Evolutionary conservation across 1,139 yeast species (phyloP).

Genomic region (Yamadazyma siamensis): DNA sequence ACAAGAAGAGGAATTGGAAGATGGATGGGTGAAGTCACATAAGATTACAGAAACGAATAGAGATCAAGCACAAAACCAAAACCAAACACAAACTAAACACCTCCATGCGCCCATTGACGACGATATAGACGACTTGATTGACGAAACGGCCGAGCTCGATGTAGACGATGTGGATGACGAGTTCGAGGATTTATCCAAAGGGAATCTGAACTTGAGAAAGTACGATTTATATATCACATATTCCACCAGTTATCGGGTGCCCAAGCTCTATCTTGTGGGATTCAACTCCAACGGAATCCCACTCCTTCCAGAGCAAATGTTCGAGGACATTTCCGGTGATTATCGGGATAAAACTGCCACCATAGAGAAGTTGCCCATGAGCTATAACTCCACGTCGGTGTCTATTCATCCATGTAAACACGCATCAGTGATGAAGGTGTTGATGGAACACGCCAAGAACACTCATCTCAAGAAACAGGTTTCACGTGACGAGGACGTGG

Average conservation of each 20-base stretch:
- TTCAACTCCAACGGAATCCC: slow-evolving; percentile 83
- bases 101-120: slow-evolving; percentile 14
- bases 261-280: slow-evolving; percentile 90
- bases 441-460: slow-evolving; percentile 55
- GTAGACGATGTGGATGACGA: slow-evolving; percentile 20
- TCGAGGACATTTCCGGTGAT: slow-evolving; percentile 88
- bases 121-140: slow-evolving; percentile 40
- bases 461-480: slow-evolving; percentile 25
- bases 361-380: slow-evolving; percentile 87
- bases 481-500: slow-evolving; percentile 9
- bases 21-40: slow-evolving; percentile 56
- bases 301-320: slow-evolving; percentile 83
- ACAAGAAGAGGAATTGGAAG: slow-evolving; percentile 40
- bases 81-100: too few relatives aligned
- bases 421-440: slow-evolving; percentile 87
- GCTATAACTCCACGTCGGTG: slow-evolving; percentile 73
- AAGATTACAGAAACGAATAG: slow-evolving; percentile 9
- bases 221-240: slow-evolving; percentile 89
- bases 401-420: slow-evolving; percentile 97
- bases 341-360: slow-evolving; percentile 96
- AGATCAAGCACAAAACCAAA: slow-evolving; percentile 7
- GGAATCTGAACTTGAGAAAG: slow-evolving; percentile 49
- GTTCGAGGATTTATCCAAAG: slow-evolving; percentile 31
- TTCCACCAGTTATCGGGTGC: slow-evolving; percentile 93
- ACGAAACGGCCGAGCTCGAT: slow-evolving; percentile 33